A percentile compares a stretch with the other conserved stretches of the same genome.
These are phyloP conservation scores for Aspergillus eucalypticola DNA, from an alignment of 2,329 filamentous ascomycete species.

Conservation along the genomic window DNA sequence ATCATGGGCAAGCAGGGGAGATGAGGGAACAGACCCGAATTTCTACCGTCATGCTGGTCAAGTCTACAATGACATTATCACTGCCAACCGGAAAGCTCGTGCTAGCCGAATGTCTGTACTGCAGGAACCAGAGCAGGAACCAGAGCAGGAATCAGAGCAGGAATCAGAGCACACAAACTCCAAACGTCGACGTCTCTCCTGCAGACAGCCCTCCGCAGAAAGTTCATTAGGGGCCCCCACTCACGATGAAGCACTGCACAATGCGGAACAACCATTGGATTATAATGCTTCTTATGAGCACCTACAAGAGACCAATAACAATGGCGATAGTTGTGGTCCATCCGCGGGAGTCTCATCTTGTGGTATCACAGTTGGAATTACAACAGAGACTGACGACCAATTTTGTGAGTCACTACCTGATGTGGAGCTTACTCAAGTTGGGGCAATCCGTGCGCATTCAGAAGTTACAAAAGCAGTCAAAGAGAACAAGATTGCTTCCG, in stretches of 20 bases:
- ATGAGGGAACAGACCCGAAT: conserved; percentile 38
- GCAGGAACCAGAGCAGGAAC: conserved; percentile 3
- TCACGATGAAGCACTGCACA: not conserved
- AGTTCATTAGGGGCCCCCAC: not conserved
- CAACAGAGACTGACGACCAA: not conserved
- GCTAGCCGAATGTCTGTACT: conserved; percentile 9
- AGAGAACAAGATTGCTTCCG: not conserved
- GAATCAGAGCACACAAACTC: conserved; percentile 4
- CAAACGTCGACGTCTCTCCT: conserved; percentile 30
- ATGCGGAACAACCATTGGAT: not conserved
- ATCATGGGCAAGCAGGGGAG: conserved; percentile 47
- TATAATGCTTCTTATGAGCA: not conserved
- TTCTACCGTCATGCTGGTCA: conserved; percentile 54
- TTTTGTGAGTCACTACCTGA: not conserved
- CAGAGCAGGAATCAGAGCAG: conserved; percentile 5
- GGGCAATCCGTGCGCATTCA: not conserved
- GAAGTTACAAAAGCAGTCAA: not conserved
- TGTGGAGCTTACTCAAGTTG: not conserved
- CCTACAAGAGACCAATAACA: not conserved
- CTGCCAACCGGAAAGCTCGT: conserved; percentile 40
- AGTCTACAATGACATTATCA: conserved; percentile 49
- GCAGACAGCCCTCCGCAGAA: conserved; percentile 8
- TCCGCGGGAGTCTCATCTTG: too few species aligned
- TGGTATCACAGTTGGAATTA: not conserved
- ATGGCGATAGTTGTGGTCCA: not conserved